Base-by-base conservation (phyloP, 2,329 filamentous ascomycete genomes). In the Neurospora sp. region DNA sequence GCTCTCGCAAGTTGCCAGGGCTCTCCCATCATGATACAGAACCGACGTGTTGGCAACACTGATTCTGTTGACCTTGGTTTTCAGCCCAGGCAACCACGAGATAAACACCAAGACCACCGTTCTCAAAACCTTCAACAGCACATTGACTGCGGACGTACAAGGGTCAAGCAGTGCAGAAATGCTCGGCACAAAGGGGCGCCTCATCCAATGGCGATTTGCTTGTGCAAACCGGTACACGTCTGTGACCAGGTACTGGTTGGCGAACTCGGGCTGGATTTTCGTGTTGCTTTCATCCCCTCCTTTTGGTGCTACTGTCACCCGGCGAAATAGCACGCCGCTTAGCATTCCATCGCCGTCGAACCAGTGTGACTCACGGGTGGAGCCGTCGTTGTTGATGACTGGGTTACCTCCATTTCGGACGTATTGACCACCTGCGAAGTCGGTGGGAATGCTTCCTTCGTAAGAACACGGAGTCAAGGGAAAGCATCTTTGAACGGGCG, bases 301-400 rank as follows among this genome's bases (percentile, higher is more conserved):
- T 2, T 38, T 68, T 17, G 15, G 6, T 43, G 40, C 40, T n/a
- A 17, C 8, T 43, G 40, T 4, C n/a, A 52, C 43, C 8, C 81
- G 81, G 38, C 81, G 81, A 76, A 91, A 92, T 19, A 82, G 82
- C 0, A 92, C 89, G 1, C 90, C 90, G 38, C 86, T 86, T 11
- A 92, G 84, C 90, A 92, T 92, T 4, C 90, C 90, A 76, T 92
- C 90, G 39, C 90, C 90, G 74, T 92, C 90, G 72, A 92, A 92
- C 89, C 89, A 92, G 76, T 92, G 90, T 9, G 87, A 85, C 76
- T 90, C 88, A 72, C 88, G 83, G 46, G 84, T 84, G 2, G 87
- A 77, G 69, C 90, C 86, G 28, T 86, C 81, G 70, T 91, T 89
- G 70, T 91, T 89, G 38, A 84, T 84, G 8, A 90, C 81, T 6